Conservation (phyloP, 2,329 filamentous ascomycete genomes). For the Periglandula ipomoeae region DNA sequence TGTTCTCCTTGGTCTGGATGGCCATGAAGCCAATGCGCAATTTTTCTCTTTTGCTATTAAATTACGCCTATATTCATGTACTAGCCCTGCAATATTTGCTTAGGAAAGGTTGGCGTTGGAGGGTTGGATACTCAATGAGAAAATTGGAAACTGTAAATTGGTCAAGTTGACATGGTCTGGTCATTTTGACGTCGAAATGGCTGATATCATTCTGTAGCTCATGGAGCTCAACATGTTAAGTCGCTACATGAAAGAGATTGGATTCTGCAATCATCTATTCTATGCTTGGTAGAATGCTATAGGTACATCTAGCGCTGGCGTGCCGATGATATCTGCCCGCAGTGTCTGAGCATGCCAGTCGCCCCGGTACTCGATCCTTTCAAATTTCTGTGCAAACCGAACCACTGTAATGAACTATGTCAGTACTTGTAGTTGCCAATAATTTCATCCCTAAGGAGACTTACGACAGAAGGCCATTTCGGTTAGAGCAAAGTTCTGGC, state of each 20-base stretch:
- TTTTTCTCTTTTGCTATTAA: background rate
- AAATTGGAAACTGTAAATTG: too few species aligned
- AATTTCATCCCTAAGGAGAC: conserved; percentile 12
- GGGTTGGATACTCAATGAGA: too few species aligned
- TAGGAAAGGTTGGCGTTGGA: too few species aligned
- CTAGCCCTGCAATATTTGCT: too few species aligned
- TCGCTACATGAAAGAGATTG: background rate
- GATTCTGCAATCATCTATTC: background rate
- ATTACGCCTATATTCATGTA: background rate
- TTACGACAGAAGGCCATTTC: conserved; percentile 43
- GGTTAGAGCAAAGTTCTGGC: conserved; percentile 49
- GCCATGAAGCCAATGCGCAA: conserved; percentile 11
- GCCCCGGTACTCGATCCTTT: conserved; percentile 38
- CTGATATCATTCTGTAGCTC: too few species aligned
- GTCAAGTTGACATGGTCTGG: too few species aligned
- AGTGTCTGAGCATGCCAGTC: conserved; percentile 32
- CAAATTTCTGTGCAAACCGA: conserved; percentile 48
- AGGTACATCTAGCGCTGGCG: conserved; percentile 29
- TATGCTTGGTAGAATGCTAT: conserved; percentile 24
- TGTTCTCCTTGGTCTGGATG: conserved; percentile 45
- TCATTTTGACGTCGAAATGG: too few species aligned
- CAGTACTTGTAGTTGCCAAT: conserved; percentile 17
- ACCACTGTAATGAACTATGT: conserved; percentile 23
- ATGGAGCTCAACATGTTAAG: too few species aligned
- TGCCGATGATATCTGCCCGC: conserved; percentile 32